Base-by-base conservation (phyloP, 768 basidiomycete species). In the Suillus subaureus region DNA sequence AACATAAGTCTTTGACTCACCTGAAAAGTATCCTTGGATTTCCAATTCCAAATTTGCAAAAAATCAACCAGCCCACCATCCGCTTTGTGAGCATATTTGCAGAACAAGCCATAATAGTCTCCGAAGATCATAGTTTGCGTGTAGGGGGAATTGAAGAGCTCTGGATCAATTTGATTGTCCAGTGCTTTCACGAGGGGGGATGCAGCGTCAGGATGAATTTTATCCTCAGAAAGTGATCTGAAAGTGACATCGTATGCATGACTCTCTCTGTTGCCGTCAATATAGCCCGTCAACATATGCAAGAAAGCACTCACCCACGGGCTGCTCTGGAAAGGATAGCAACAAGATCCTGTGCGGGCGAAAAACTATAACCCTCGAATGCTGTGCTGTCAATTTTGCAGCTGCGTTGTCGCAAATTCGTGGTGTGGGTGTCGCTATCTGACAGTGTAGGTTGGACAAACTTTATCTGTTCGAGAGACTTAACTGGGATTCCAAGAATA, bases 11-110 rank as follows among this genome's bases (percentile, higher is more conserved):
- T 9, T 26, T 18, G 16, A 40, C 57, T 58, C 23, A 58, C 37
- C 23, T 28, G 57, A 40, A 9, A 58, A 4, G 23, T 15, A 4
- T 39, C 39, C 57, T 58, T 58, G 4, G 16, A 26, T 37, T 40
- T 58, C 57, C 57, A 58, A 5, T 58, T 58, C 57, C 57, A 58
- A 11, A 58, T 39, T 58, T 58, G 56, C 23, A 58, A 18, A 26
- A 39, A 16, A n/a, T 58, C 23, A 16, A 40, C 57, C 5, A 23
- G 2, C 7, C 5, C 9, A 40, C 23, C 23, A 5, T 23, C 26
- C 16, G 23, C 37, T 54, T 21, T 54, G 16, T 6, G 23, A 18
- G 16, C 37, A 58, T 6, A 6, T 23, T 58, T 58, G 57, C 23
- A 40, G 7, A 58, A 11, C 13, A 58, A 26, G 23, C 57, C 57